Base-by-base conservation (phyloP, 768 basidiomycete species). In the Calocybe gangraenosa region DNA sequence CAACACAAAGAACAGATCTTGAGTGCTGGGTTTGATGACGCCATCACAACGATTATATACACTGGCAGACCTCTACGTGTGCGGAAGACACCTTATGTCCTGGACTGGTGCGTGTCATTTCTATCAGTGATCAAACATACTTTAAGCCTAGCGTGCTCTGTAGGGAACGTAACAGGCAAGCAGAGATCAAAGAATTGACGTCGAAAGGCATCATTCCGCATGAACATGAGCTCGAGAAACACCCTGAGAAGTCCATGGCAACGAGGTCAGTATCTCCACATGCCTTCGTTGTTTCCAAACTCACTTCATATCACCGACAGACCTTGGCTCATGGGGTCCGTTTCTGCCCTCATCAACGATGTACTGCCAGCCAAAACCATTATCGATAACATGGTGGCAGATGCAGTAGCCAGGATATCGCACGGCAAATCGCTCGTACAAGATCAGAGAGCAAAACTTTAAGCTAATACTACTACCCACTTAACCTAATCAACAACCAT, bases 11-110 rank as follows among this genome's bases (percentile, higher is more conserved):
- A 92, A 7, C 74, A 82, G 47, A 60, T 91, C 15, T 47, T 89
- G 40, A 75, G 69, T 48, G 84, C 86, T 22, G 74, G 83, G 7
- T 84, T 78, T 55, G 90, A 87, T 48, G 92, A 93, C 61, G 81
- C 82, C 15, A 71, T 83, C 33, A 85, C 82, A 14, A 94, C 92
- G n/a, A 58, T 92, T 37, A 94, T 95, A 58, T 92, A 80, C 68
- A 89, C 90, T 35, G 92, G 92, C 9, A 82, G 93, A 23, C 93
- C 94, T 15, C 69, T 96, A 54, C 81, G 93, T 31, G 92, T 95
- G 30, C 68, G 83, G 52, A 81, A 82, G 61, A 92, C 90, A 2
- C 80, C 87, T 14, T 96, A 92, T 61, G 78, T 95, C 48, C 81
- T 82, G 13, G 81, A 92, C 52, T 92, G 92, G 88, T 86, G 55